Evolutionary conservation across 345 rosid species (phyloP), one percentile per base, ranked within the genome.

Genomic region (Corchorus olitorius): DNA sequence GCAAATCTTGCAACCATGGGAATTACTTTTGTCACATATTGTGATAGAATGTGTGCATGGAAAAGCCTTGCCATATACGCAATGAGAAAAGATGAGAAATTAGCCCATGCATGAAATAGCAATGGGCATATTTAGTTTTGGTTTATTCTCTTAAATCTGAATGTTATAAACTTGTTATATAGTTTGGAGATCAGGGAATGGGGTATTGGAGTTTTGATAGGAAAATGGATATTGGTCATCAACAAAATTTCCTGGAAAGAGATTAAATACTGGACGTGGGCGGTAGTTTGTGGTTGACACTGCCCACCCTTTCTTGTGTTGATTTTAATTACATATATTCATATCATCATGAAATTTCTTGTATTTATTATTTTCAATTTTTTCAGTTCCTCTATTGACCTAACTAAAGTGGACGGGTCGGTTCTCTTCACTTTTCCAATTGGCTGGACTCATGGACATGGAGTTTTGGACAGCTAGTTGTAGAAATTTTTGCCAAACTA

Each of bases 21-120:
- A 64, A 41, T 56, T 35, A 70, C 5, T 37, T 37, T 54, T 22
- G 62, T 54, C 45, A 68, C 72, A 69, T 50, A 15, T 49, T 50
- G 41, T 43, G 27, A 50, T 53, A 53, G 15, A n/a, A 37, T 53
- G 62, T 10, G 17, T 54, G 48, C 61, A 2, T 52, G 74, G 33
- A 35, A 70, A 70, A 17, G 16, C 45, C 35, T 70, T 17, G 61
- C 43, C 43, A 70, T 54, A 17, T 6, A 50, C 22, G 54, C 2
- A 19, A 45, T 11, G n/a, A 20, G 20, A 7, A 7, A 9, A 16
- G 3, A 8, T 8, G 1, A 4, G 39, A 1, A 17, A 33, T 17
- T 50, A 50, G 46, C 60, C 46, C 14, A 33, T 52, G 13, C 37
- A 66, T 20, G 37, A 20, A 13, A 11, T 60, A 33, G 50, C 49